Conservation (phyloP, 257 asterid genomes). For the Solanum sitiens region DNA sequence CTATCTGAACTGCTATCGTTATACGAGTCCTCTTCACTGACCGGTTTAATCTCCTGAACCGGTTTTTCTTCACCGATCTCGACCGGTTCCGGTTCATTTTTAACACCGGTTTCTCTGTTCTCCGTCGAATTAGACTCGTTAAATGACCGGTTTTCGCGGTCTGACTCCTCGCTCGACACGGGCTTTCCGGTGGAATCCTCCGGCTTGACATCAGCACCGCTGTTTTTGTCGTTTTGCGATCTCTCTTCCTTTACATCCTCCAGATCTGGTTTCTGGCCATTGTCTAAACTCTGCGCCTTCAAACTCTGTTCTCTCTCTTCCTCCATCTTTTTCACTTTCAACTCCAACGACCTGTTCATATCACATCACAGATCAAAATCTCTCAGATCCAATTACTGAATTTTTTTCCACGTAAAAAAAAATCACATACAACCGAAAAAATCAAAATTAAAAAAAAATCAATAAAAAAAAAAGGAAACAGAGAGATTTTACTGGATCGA, state of each 20-base stretch:
- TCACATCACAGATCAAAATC: constrained; percentile 4
- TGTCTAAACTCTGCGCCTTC: constrained; percentile 1
- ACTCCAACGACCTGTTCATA: constrained; percentile 28
- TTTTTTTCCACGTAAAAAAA: background rate
- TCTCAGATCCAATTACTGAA: constrained; percentile 17
- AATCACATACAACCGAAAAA: background rate
- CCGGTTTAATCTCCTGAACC: constrained; percentile 7
- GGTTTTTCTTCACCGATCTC: constrained; percentile 9
- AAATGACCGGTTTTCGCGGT: constrained; percentile 21
- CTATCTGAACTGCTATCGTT: constrained; percentile 25
- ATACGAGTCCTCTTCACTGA: constrained; percentile 22
- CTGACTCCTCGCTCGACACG: constrained; percentile 5
- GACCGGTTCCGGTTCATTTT: constrained; percentile 9
- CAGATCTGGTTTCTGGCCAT: constrained; percentile 27
- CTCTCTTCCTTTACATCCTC: constrained; percentile 9
- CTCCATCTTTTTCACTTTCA: constrained; percentile 31
- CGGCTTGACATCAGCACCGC: constrained; percentile 1
- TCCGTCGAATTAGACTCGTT: constrained; percentile 37
- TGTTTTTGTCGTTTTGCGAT: constrained; percentile 24
- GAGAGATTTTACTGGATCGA: constrained; percentile 23
- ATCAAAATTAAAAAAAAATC: background rate
- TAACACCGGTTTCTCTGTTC: constrained; percentile 1
- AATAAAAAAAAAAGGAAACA: background rate
- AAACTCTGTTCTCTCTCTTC: constrained; percentile 25
- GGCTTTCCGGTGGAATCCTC: constrained; percentile 7